Conservation (phyloP, 2,329 filamentous ascomycete species). For the Ascochyta pisi region DNA sequence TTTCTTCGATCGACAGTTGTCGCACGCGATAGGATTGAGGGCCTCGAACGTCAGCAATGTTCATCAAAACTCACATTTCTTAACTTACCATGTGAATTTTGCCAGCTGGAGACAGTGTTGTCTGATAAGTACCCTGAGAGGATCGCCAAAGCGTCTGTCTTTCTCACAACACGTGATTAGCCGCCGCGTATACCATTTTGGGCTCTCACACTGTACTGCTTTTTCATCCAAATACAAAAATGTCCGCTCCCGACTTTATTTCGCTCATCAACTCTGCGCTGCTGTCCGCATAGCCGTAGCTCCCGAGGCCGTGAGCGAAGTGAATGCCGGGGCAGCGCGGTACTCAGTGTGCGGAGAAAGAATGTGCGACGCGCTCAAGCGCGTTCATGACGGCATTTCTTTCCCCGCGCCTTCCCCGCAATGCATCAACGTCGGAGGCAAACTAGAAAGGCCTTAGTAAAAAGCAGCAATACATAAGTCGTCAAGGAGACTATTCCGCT, state of each 20-base stretch:
- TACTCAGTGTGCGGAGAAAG: slow-evolving; percentile 15
- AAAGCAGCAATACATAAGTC: slow-evolving; percentile 2
- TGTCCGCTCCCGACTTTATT: background rate
- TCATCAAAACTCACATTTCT: background rate
- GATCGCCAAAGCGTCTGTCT: background rate
- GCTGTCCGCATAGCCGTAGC: background rate
- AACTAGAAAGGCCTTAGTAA: background rate
- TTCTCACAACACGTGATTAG: slow-evolving; percentile 1
- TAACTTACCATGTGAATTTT: background rate
- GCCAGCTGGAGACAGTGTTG: background rate
- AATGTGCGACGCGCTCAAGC: slow-evolving; percentile 2
- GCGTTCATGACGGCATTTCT: slow-evolving; percentile 16
- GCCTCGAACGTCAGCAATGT: slow-evolving; percentile 4
- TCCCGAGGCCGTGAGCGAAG: background rate
- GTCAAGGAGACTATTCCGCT: background rate
- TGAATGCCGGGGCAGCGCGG: background rate
- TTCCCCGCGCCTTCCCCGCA: slow-evolving; percentile 26
- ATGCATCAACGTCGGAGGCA: slow-evolving; percentile 5
- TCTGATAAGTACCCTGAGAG: background rate
- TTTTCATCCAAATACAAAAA: background rate
- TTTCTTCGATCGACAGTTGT: slow-evolving; percentile 36
- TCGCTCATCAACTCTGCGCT: background rate
- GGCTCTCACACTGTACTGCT: background rate
- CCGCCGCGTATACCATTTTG: background rate
- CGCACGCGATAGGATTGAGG: slow-evolving; percentile 36